Evolutionary conservation across 768 basidiomycete species (phyloP).

Genomic region (Mycena sanguinolenta): DNA sequence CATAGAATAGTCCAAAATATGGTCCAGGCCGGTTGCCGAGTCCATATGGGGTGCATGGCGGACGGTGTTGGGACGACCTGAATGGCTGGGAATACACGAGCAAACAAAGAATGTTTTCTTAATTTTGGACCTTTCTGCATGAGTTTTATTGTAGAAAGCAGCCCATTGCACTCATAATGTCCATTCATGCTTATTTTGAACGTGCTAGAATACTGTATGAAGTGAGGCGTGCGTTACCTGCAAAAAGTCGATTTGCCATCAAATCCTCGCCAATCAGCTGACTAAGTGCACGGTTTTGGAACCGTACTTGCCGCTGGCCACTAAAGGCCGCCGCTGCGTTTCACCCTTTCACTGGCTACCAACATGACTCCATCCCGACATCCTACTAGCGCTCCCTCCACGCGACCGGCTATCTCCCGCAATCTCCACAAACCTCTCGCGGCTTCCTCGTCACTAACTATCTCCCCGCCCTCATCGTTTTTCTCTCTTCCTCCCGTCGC

Average conservation of each 20-base stretch:
- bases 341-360: too few species aligned
- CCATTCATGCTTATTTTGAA: background rate
- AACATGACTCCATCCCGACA: too few species aligned
- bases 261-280: constrained; percentile 6
- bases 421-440: too few species aligned
- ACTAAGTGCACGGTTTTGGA: constrained; percentile 1
- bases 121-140: too few species aligned
- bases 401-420: too few species aligned
- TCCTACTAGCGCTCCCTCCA: too few species aligned
- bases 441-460: too few species aligned
- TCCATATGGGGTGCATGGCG: background rate
- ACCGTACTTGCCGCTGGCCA: background rate
- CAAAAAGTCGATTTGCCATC: constrained; percentile 10
- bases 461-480: too few species aligned
- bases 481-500: too few species aligned
- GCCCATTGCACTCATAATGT: background rate
- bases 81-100: constrained; percentile 1
- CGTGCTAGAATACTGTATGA: background rate
- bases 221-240: too few species aligned
- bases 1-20: background rate
- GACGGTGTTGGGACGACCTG: background rate
- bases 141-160: background rate
- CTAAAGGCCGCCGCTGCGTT: too few species aligned
- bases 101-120: constrained; percentile 4
- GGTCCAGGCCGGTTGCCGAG: background rate